A percentile compares a stretch with the other conserved stretches of the same genome.
phyloP scores from a whole-genome alignment of 805 yeast genomes.

The Starmerella apicola region DNA sequence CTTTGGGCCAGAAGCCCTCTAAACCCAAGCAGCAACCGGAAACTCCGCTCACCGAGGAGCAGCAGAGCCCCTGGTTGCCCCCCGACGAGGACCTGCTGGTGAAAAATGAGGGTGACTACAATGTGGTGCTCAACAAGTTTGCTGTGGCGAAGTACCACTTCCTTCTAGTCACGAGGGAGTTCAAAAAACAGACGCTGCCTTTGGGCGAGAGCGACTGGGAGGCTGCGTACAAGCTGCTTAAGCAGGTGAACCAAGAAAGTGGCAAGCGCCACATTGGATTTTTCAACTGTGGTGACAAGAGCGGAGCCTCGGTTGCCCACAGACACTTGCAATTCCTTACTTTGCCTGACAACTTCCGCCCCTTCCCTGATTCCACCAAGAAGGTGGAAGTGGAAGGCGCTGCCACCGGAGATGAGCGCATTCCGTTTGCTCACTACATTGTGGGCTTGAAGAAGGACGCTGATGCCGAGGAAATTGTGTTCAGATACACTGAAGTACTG shows the following conservation, averaged over 20 bases:
- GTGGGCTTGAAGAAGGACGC: conserved; percentile 43
- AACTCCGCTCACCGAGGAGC: conserved; percentile 3
- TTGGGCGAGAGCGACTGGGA: conserved; percentile 58
- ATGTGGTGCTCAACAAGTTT: conserved; percentile 70
- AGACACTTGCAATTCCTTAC: conserved; percentile 81
- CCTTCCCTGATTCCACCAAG: conserved; percentile 45
- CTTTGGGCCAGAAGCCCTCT: conserved; percentile 29
- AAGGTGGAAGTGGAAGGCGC: conserved; percentile 28
- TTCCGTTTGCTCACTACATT: conserved; percentile 73
- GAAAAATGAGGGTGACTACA: conserved; percentile 39
- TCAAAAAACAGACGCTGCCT: conserved; percentile 59
- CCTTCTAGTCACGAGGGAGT: conserved; percentile 62
- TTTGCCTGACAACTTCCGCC: conserved; percentile 45
- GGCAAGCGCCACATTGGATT: conserved; percentile 58
- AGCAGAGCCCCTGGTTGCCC: conserved; percentile 56
- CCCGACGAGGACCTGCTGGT: conserved; percentile 70
- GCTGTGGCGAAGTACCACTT: conserved; percentile 74
- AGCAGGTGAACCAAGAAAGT: conserved; percentile 34
- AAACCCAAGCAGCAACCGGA: conserved; percentile 4
- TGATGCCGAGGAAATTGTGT: conserved; percentile 34
- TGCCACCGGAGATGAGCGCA: conserved; percentile 30
- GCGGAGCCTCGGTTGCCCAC: conserved; percentile 94
- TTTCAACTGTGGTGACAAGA: conserved; percentile 73
- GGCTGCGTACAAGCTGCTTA: conserved; percentile 45
- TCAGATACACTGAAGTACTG: conserved; percentile 51